phyloP scores from a whole-genome alignment of 805 yeast genomes.

The Tetrapisispora pingtungensis region DNA sequence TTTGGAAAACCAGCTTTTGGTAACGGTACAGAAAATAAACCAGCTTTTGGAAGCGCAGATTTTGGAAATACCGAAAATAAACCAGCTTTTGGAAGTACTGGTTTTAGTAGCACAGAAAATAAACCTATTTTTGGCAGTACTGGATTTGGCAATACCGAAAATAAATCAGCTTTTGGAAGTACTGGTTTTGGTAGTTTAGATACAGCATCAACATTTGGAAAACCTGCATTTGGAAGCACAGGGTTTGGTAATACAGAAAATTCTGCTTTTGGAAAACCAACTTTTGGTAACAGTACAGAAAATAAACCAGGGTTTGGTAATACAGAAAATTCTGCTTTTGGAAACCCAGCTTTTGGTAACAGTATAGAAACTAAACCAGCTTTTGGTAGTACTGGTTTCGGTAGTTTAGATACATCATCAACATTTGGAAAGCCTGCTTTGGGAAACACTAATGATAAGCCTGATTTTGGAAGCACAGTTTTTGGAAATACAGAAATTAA shows the following conservation, averaged over 20 bases:
- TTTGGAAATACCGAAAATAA: neutral
- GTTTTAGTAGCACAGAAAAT: constrained; percentile 18
- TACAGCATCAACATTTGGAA: constrained; percentile 3
- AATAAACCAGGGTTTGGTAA: constrained; percentile 16
- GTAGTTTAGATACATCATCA: neutral
- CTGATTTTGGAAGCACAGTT: constrained; percentile 6
- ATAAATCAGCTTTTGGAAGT: neutral
- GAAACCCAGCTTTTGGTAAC: constrained; percentile 22
- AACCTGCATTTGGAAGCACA: constrained; percentile 11
- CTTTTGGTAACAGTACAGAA: neutral
- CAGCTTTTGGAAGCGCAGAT: constrained; percentile 6
- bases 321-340: neutral
- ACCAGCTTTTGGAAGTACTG: constrained; percentile 9
- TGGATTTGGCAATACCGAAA: constrained; percentile 6
- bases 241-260: constrained; percentile 4
- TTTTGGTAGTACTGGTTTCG: constrained; percentile 8
- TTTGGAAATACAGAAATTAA: constrained; percentile 1
- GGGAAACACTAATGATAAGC: constrained; percentile 12
- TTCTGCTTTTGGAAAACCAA: constrained; percentile 3
- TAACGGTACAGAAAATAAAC: constrained; percentile 6
- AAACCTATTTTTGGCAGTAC: constrained; percentile 6
- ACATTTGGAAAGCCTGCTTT: no score
- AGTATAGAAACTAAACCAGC: constrained; percentile 12
- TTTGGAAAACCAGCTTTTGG: constrained; percentile 13
- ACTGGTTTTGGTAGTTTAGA: neutral